Evolutionary conservation across 345 rosid species (phyloP), one percentile per base, ranked within the genome.

Genomic region (Moricandia moricandioides): DNA sequence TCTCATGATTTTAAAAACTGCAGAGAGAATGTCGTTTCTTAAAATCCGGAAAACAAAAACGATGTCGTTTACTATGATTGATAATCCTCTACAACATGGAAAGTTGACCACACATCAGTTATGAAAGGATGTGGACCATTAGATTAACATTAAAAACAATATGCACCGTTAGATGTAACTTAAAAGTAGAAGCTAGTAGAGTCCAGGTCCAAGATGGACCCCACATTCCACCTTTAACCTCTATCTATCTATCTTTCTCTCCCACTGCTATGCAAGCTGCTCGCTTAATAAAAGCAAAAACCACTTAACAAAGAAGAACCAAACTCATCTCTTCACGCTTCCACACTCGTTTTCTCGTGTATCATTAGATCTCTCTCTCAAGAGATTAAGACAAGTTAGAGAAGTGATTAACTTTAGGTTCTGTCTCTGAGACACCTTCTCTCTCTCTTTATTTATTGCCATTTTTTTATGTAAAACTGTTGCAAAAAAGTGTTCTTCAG

Each of bases 241-340:
- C 35, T 66, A 51, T 69, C 43, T 55, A 6, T 31, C 29, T 31
- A 59, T 66, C 45, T 17, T 31, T 45, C 81, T 65, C 72, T 27
- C 68, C 51, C 51, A 43, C 51, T 43, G 37, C 37, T 7, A 0
- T 43, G 51, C 54, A 71, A 63, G 59, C 47, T 57, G 54, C 45
- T 58, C 52, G 8, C 35, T 30, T 37, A 37, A 43, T 12, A 13
- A 13, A 34, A 69, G 65, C 67, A 62, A 70, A 59, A 67, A 72
- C 72, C 81, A n/a, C 81, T 73, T 78, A 67, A 61, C 78, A 54
- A 72, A 39, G 81, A 78, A 78, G 81, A 73, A 78, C 67, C 70
- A 71, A 9, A 61, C 69, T 72, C 74, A 59, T 67, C 3, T 51
- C 54, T 27, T 70, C 65, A 63, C 56, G 27, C 63, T 59, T 47